These are phyloP conservation scores for Cytospora piceicola DNA, from an alignment of 2,329 filamentous ascomycete species.

Conservation along the genomic window DNA sequence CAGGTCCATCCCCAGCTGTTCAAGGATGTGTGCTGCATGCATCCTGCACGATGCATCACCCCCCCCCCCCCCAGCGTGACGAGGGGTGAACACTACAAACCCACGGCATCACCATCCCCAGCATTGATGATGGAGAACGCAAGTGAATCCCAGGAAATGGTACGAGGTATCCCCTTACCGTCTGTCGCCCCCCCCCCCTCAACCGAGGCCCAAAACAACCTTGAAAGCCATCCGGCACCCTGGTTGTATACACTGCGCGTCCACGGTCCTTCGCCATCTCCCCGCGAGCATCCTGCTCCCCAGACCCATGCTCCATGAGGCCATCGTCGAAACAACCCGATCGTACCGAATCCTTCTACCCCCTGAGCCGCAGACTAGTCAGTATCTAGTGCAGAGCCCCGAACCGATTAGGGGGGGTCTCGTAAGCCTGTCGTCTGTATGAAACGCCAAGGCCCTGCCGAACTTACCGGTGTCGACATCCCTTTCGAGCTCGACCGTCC, in stretches of 20 bases:
- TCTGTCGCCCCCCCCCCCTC: background rate
- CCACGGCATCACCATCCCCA: background rate
- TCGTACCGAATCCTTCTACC: background rate
- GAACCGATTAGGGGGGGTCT: no score
- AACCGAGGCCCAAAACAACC: background rate
- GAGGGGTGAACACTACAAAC: background rate
- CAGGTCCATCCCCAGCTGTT: no score
- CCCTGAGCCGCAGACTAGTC: background rate
- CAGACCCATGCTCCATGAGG: background rate
- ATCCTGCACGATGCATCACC: no score
- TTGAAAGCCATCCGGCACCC: background rate
- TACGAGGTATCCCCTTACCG: background rate
- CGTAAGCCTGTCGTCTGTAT: constrained; percentile 15
- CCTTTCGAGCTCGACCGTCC: background rate
- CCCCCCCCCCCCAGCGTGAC: no score
- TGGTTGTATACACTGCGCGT: background rate
- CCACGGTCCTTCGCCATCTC: background rate
- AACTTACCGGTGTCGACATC: background rate
- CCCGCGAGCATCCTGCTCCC: background rate
- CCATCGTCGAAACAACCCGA: background rate
- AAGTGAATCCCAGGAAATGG: background rate
- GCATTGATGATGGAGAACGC: background rate
- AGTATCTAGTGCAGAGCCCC: no score
- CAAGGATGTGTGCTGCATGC: no score
- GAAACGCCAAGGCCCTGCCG: constrained; percentile 19